Base-by-base conservation (phyloP, 2,329 filamentous ascomycete genomes). In the Verticillium zaregamsianum region DNA sequence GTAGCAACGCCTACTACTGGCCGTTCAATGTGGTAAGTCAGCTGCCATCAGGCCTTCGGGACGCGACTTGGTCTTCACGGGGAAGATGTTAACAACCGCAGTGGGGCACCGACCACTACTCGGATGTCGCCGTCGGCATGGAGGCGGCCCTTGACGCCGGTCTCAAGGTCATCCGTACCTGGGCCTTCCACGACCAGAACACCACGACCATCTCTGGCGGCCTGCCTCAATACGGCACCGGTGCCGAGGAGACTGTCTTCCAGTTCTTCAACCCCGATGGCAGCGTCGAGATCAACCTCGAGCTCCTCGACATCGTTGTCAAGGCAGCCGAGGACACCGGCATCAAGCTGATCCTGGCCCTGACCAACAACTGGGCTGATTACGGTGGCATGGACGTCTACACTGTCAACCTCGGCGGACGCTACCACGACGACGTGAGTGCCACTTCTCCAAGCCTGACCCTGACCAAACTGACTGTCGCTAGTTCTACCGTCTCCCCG, bases 361-460 rank as follows among this genome's bases (percentile, higher is more conserved):
- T 86, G 62, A 85, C 82, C 0, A 86, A 86, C 72, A 84, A 85
- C 59, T 86, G 83, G 83, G 82, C 82, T 6, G 82, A 85, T 60
- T 86, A 85, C 59, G 82, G 83, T 20, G 83, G 83, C n/a, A 84
- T 85, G 81, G 82, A 85, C 37, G 79, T 85, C 0, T 86, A 85
- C 64, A 83, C 81, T 0, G 73, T 79, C 37, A 82, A 83, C 66
- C 73, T 81, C 0, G 80, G 80, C 0, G 77, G 78, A 1, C 72
- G 73, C 58, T 81, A 80, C 58, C 80, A 82, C 62, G 80, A 82
- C 61, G 80, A 82, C 59, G 77, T 76, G 64, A 61, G 74, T 66
- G 4, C 28, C n/a, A 15, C 12, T 7, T 20, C 8, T 6, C 17
- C 49, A 14, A 11, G 25, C 25, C 25, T 28, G 5, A 23, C 9